Conservation (phyloP, 208 protist species). For the Novymonas esmeraldas region DNA sequence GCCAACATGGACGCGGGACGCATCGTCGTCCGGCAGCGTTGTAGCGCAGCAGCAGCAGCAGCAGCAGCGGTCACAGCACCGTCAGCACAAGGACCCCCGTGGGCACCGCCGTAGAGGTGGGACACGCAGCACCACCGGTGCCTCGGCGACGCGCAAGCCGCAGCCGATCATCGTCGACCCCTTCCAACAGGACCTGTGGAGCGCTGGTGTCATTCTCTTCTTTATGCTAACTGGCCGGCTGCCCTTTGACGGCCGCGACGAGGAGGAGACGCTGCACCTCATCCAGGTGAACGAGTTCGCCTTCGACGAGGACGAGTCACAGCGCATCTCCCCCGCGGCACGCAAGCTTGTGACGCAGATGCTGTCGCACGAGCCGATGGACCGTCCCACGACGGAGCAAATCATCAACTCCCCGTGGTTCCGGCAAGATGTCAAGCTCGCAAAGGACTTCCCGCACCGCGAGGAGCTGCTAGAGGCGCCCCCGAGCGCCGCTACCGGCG, state of each 20-base stretch:
- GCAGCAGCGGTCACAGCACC: neutral
- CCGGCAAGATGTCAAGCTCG: slow-evolving; percentile 48
- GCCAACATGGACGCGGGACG: neutral
- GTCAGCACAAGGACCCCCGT: neutral
- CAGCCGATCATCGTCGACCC: slow-evolving; percentile 57
- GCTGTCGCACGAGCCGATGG: slow-evolving; percentile 81
- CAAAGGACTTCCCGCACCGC: slow-evolving; percentile 70
- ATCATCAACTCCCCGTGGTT: slow-evolving; percentile 92
- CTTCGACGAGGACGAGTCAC: slow-evolving; percentile 73
- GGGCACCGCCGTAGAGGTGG: neutral
- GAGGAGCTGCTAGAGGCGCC: slow-evolving; percentile 35
- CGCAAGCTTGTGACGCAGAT: slow-evolving; percentile 70
- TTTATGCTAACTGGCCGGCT: slow-evolving; percentile 96
- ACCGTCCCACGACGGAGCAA: slow-evolving; percentile 83
- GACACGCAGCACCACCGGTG: neutral
- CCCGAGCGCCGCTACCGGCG: neutral
- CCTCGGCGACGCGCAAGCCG: slow-evolving; percentile 10
- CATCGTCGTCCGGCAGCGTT: neutral
- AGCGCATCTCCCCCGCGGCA: slow-evolving; percentile 66
- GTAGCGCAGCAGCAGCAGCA: neutral
- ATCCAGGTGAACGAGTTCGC: slow-evolving; percentile 62
- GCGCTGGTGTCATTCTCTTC: slow-evolving; percentile 91
- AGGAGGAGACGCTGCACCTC: slow-evolving; percentile 95
- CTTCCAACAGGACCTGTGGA: slow-evolving; percentile 93
- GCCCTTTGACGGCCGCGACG: slow-evolving; percentile 94